A percentile compares a stretch with the other conserved stretches of the same genome.
Conservation (phyloP, 495 filamentous ascomycete genomes). For the Penicillium roqueforti region DNA sequence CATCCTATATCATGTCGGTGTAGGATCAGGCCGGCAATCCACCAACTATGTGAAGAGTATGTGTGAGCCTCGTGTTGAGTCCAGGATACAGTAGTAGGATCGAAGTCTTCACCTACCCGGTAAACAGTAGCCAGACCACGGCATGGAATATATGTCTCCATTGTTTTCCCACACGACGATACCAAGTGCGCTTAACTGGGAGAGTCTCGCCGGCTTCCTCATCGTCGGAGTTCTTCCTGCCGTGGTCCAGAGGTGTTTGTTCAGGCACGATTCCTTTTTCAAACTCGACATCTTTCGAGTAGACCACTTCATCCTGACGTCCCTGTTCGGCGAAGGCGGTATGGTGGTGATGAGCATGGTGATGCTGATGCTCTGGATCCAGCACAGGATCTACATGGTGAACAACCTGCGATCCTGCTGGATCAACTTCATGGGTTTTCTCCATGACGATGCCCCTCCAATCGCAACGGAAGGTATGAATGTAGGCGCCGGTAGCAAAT, state of each 20-base stretch:
- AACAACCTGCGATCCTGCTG: background rate
- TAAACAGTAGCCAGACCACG: constrained; percentile 54
- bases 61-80: constrained; percentile 14
- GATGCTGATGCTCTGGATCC: constrained; percentile 38
- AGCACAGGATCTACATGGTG: constrained; percentile 17
- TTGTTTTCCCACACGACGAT: constrained; percentile 25
- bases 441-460: background rate
- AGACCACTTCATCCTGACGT: constrained; percentile 44
- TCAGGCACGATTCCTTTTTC: constrained; percentile 46
- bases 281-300: constrained; percentile 39
- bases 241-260: constrained; percentile 38
- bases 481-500: background rate
- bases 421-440: background rate
- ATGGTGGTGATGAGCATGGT: constrained; percentile 51
- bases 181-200: constrained; percentile 22
- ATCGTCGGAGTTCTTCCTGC: constrained; percentile 35
- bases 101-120: constrained; percentile 46
- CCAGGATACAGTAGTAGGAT: background rate
- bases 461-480: background rate
- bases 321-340: constrained; percentile 39
- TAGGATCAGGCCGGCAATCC: constrained; percentile 74
- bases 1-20: constrained; percentile 72
- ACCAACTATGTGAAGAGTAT: constrained; percentile 58
- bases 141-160: constrained; percentile 44
- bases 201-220: constrained; percentile 26